phyloP scores from a whole-genome alignment of 805 yeast genomes.

The Cephaloascus fragrans region DNA sequence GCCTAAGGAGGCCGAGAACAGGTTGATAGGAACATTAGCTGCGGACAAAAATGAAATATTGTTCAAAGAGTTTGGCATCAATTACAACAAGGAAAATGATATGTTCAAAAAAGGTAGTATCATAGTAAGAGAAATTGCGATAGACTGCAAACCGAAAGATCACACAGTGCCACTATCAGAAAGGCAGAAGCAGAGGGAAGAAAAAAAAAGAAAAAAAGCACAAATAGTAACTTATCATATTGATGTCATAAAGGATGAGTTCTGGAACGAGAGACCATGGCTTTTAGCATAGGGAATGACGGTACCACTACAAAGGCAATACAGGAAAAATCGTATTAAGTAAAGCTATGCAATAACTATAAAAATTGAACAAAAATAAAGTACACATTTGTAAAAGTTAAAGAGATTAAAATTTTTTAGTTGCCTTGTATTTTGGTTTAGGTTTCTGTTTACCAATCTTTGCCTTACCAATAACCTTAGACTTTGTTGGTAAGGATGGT shows the following conservation, averaged over 20 bases:
- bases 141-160: conserved; percentile 5
- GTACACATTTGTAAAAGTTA: no score
- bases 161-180: conserved; percentile 13
- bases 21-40: conserved; percentile 67
- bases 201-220: conserved; percentile 40
- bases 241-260: conserved; percentile 54
- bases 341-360: neutral
- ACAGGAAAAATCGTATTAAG: neutral
- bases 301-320: no score
- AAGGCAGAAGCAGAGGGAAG: conserved; percentile 40
- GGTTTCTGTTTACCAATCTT: conserved; percentile 7
- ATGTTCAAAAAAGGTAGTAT: conserved; percentile 80
- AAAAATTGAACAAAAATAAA: neutral
- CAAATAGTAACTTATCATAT: conserved; percentile 35
- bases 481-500: conserved; percentile 6
- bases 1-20: conserved; percentile 73
- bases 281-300: no score
- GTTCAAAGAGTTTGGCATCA: conserved; percentile 68
- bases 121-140: conserved; percentile 37
- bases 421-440: conserved; percentile 14
- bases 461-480: conserved; percentile 10
- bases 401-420: neutral
- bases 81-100: conserved; percentile 86
- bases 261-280: conserved; percentile 47
- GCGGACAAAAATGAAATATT: conserved; percentile 84